Base-by-base conservation (phyloP, 768 basidiomycete genomes). In the Symmetrospora coprosmae region DNA sequence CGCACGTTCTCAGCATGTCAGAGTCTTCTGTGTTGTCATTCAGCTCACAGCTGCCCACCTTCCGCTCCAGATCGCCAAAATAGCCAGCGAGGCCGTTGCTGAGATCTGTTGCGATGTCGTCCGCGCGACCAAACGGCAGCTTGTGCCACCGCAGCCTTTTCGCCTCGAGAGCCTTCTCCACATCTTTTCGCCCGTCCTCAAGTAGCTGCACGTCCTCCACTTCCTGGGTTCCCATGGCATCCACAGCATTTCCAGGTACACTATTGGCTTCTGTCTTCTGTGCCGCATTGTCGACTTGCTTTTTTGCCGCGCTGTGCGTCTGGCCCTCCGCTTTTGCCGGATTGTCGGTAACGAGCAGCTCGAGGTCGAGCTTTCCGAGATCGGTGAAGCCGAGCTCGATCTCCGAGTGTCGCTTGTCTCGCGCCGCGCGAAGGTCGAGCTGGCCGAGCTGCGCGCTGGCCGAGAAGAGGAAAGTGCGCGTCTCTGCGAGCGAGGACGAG, bases 61-160 rank as follows among this genome's bases (percentile, higher is more conserved):
- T 39, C 5, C 34, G 14, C 19, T 66, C 64, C 39, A 66, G 56
- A 6, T 25, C 1, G 7, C 34, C 62, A 27, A 66, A 50, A 59
- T 60, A 67, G 5, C 39, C 8, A 2, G 9, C 21, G 11, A 49
- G 30, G 28, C 43, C 53, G 30, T 61, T 39, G 2, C 61, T 52
- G 8, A 68, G 4, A 9, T 70, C 69, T 30, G 63, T 40, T 16
- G 37, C 33, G 8, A 70, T 40, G 60, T 68, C 69, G 58, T 70
- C 69, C 17, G 50, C 60, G 9, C 64, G 56, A 4, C 62, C 62
- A 33, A 61, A 43, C 2, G 66, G 67, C 11, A 70, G 60, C 45
- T 66, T 65, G 65, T 65, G 68, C 66, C 67, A 68, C 21, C 58
- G 50, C n/a, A 70, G 33, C 8, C 67, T 53, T 23, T 46, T 46